Base-by-base conservation (phyloP, 495 filamentous ascomycete species). In the Recurvomyces mirabilis region DNA sequence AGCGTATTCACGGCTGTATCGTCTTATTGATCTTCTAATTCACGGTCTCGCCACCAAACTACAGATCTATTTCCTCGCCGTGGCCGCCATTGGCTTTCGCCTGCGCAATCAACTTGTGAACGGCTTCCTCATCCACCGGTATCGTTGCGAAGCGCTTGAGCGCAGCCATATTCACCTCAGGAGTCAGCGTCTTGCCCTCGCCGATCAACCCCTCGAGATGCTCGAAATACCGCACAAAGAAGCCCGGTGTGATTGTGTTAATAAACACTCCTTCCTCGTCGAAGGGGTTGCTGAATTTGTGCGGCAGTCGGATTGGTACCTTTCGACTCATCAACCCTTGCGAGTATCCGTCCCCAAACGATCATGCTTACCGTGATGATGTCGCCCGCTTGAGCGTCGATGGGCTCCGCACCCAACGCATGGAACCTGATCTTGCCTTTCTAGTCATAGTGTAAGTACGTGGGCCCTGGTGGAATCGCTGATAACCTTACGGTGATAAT, bases 201-300 rank as follows among this genome's bases (percentile, higher is more conserved):
- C 57, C 57, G 7, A 49, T 56, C 43, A 68, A 37, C 29, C 59
- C 43, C 10, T 46, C 49, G 43, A 68, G 49, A 24, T 67, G 62
- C 61, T 64, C 63, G 55, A 70, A 63, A 49, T 71, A 66, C 29
- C 65, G 62, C 37, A 70, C 60, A 60, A 65, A 66, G 54, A 64
- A 67, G 36, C 64, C 64, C 12, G 69, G 72, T 38, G 69, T 73
- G 42, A 65, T 68, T 2, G 68, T 74, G 57, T 70, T 74, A 53
- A 71, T 68, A 51, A 72, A 68, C 54, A 64, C 65, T 24, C 65
- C 64, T 37, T 69, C 68, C 41, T 68, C 70, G 15, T 70, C 66
- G 14, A 61, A 66, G 21, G 68, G 64, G 41, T 74, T 72, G 35
- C 58, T 65, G 54, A 73, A 71, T 17, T 65, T 70, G 46, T 72